Conservation (phyloP, 2,329 filamentous ascomycete genomes). For the Aspergillus niger region DNA sequence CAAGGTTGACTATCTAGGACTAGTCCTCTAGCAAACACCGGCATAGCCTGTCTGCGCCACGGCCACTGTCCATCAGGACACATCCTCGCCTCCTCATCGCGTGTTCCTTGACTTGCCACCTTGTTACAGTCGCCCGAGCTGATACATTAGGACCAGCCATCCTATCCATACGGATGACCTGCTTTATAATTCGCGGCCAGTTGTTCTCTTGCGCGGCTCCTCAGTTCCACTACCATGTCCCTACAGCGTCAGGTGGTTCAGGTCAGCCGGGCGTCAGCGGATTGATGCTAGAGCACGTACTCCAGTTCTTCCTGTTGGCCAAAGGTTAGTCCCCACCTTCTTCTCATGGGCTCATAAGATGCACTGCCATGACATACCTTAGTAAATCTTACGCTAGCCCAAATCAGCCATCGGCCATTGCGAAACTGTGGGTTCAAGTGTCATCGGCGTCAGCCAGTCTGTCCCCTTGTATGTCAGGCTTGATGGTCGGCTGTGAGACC, state of each 20-base stretch:
- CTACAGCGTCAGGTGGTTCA: background rate
- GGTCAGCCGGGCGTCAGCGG: background rate
- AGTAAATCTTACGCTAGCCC: background rate
- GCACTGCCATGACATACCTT: background rate
- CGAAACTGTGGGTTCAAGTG: background rate
- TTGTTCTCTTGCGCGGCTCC: background rate
- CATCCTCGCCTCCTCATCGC: background rate
- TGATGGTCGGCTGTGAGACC: background rate
- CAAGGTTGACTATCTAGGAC: too few species aligned
- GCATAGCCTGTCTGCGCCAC: too few species aligned
- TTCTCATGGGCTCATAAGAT: too few species aligned
- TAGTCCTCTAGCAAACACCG: too few species aligned
- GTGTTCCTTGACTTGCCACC: too few species aligned
- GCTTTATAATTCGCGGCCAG: background rate
- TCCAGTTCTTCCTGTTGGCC: background rate
- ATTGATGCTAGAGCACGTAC: background rate
- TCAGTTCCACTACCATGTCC: background rate
- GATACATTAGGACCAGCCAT: background rate
- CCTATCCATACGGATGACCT: background rate
- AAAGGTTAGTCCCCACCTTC: background rate
- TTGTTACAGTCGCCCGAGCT: background rate
- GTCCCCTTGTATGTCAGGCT: background rate
- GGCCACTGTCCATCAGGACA: too few species aligned
- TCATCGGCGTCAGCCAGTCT: background rate
- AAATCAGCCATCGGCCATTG: background rate